Percentiles rank a stretch among this genome's conserved stretches.
phyloP scores from a whole-genome alignment of 148 eudicot species.

The Rhododendron williamsianum region DNA sequence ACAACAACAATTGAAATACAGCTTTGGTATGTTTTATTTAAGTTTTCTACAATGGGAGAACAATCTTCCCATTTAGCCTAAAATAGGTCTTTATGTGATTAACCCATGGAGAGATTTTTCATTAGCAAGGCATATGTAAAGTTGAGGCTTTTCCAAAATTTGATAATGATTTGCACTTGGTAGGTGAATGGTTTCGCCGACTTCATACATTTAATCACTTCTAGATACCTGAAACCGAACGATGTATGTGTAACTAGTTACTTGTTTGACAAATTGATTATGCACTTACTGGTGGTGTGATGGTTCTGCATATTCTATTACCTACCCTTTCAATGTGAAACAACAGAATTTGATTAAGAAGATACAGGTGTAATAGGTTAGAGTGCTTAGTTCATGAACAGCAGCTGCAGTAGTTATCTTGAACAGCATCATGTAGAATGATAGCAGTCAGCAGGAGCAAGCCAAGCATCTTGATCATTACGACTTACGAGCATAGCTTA shows the following conservation, averaged over 20 bases:
- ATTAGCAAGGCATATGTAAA: background rate
- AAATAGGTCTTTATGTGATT: background rate
- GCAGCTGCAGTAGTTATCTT: background rate
- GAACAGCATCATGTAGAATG: background rate
- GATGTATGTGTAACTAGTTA: background rate
- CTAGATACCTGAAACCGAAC: background rate
- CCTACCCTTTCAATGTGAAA: background rate
- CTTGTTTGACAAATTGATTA: background rate
- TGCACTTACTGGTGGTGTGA: background rate
- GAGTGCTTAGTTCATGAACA: background rate
- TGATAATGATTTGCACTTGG: background rate
- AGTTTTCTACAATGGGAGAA: background rate
- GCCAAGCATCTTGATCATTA: background rate
- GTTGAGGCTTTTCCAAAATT: background rate
- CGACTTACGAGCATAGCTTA: background rate
- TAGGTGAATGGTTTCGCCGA: background rate
- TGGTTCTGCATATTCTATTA: background rate
- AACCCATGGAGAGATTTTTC: background rate
- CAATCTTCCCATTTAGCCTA: background rate
- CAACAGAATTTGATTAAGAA: background rate
- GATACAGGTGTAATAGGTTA: background rate
- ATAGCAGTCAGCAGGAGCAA: background rate
- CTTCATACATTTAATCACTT: background rate
- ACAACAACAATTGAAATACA: constrained; percentile 15
- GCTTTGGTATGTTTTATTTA: constrained; percentile 17